phyloP scores from a whole-genome alignment of 805 yeast genomes.

The Isabelozyma rhagii region DNA sequence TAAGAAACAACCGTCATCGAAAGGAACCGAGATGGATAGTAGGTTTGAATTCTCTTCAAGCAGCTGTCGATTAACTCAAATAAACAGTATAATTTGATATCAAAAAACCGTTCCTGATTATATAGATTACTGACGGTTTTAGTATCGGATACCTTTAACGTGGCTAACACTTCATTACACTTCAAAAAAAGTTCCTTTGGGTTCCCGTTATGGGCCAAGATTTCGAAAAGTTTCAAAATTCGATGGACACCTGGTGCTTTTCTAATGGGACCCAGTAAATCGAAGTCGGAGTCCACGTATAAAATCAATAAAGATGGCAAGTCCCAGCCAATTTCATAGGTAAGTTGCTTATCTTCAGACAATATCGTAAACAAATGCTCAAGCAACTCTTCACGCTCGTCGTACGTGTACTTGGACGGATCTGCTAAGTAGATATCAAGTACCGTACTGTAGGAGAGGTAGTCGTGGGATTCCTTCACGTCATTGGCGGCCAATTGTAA shows the following conservation, averaged over 20 bases:
- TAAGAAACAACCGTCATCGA: constrained; percentile 63
- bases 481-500: constrained; percentile 31
- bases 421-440: constrained; percentile 58
- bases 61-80: constrained; percentile 62
- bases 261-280: constrained; percentile 26
- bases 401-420: constrained; percentile 41
- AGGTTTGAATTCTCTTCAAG: constrained; percentile 58
- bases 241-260: constrained; percentile 36
- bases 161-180: constrained; percentile 59
- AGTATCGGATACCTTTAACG: constrained; percentile 24
- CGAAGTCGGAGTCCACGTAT: constrained; percentile 43
- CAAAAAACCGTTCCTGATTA: constrained; percentile 32
- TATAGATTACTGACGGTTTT: constrained; percentile 6
- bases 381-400: constrained; percentile 52
- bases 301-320: constrained; percentile 65
- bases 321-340: constrained; percentile 85
- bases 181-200: constrained; percentile 77
- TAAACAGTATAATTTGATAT: constrained; percentile 60
- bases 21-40: constrained; percentile 77
- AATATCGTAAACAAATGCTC: constrained; percentile 44
- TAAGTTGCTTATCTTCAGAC: constrained; percentile 42
- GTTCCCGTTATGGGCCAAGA: constrained; percentile 67
- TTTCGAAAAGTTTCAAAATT: constrained; percentile 52
- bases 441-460: constrained; percentile 67
- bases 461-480: constrained; percentile 52